Evolutionary conservation across 2,329 filamentous ascomycete genomes (phyloP).

Genomic region (Aureobasidium sp.): DNA sequence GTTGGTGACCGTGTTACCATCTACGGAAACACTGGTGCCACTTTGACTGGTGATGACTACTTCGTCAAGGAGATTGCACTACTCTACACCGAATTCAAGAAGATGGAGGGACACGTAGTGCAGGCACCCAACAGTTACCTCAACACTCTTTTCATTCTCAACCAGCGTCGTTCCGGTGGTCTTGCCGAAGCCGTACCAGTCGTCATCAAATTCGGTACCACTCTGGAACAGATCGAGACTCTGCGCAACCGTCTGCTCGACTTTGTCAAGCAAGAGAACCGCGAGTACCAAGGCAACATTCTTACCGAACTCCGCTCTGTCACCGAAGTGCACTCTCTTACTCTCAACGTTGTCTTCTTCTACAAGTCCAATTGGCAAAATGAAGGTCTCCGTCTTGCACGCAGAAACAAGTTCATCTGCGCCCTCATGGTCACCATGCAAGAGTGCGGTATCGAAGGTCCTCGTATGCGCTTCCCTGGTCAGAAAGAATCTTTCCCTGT

Average conservation of each 20-base stretch:
- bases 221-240: slow-evolving; percentile 70
- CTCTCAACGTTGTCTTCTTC: slow-evolving; percentile 90
- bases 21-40: slow-evolving; percentile 80
- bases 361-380: slow-evolving; percentile 98
- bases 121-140: slow-evolving; percentile 92
- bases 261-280: slow-evolving; percentile 76
- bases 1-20: slow-evolving; percentile 88
- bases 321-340: slow-evolving; percentile 74
- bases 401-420: slow-evolving; percentile 90
- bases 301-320: slow-evolving; percentile 76
- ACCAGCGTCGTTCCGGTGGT: slow-evolving; percentile 82
- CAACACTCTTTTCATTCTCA: slow-evolving; percentile 89
- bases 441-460: slow-evolving; percentile 76
- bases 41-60: slow-evolving; percentile 78
- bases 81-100: slow-evolving; percentile 95
- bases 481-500: slow-evolving; percentile 59
- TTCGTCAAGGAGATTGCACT: slow-evolving; percentile 92
- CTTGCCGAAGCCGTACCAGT: slow-evolving; percentile 80
- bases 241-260: slow-evolving; percentile 73
- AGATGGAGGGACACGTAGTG: slow-evolving; percentile 94
- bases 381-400: slow-evolving; percentile 77
- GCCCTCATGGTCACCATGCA: slow-evolving; percentile 82
- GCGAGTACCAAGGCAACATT: slow-evolving; percentile 80
- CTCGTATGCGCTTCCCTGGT: slow-evolving; percentile 63
- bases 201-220: slow-evolving; percentile 81